A percentile compares a stretch with the other conserved stretches of the same genome.
Evolutionary conservation across 371 early-diverging fungal genomes (phyloP).

Genomic region (Syncephalastrum monosporum): DNA sequence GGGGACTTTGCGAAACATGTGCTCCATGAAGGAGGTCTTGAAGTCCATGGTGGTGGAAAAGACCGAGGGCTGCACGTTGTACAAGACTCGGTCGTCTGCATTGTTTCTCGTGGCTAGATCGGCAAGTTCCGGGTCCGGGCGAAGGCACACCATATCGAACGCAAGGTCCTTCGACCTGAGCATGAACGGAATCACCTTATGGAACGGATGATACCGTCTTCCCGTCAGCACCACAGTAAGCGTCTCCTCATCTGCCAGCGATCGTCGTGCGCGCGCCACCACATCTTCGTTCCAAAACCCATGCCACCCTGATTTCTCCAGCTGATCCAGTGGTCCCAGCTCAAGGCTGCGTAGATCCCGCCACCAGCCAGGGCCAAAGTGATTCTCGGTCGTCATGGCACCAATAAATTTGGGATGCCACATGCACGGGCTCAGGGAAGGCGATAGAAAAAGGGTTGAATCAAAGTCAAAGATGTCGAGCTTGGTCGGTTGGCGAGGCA

Average conservation of each 20-base stretch:
- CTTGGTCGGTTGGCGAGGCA: slow-evolving; percentile 17
- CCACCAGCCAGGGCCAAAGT: slow-evolving; percentile 73
- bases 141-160: slow-evolving; percentile 58
- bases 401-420: slow-evolving; percentile 66
- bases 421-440: slow-evolving; percentile 71
- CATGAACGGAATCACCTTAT: slow-evolving; percentile 33
- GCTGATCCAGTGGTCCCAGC: slow-evolving; percentile 15
- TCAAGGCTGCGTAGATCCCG: slow-evolving; percentile 52
- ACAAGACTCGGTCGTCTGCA: slow-evolving; percentile 8
- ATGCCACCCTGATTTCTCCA: slow-evolving; percentile 27
- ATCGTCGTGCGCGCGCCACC: slow-evolving; percentile 23
- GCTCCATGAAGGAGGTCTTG: slow-evolving; percentile 53
- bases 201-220: slow-evolving; percentile 55
- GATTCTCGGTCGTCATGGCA: slow-evolving; percentile 53
- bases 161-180: slow-evolving; percentile 32
- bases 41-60: slow-evolving; percentile 56
- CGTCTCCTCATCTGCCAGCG: slow-evolving; percentile 35
- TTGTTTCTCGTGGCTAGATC: slow-evolving; percentile 1
- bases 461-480: slow-evolving; percentile 83
- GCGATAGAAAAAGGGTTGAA: slow-evolving; percentile 85
- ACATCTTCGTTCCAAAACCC: slow-evolving; percentile 43
- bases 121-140: slow-evolving; percentile 39
- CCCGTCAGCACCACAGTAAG: slow-evolving; percentile 61
- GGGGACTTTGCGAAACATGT: slow-evolving; percentile 45
- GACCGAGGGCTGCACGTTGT: slow-evolving; percentile 20